These are phyloP conservation scores for Globomyces pollinis-pini DNA, from an alignment of 192 early-diverging fungal species.

Conservation along the genomic window DNA sequence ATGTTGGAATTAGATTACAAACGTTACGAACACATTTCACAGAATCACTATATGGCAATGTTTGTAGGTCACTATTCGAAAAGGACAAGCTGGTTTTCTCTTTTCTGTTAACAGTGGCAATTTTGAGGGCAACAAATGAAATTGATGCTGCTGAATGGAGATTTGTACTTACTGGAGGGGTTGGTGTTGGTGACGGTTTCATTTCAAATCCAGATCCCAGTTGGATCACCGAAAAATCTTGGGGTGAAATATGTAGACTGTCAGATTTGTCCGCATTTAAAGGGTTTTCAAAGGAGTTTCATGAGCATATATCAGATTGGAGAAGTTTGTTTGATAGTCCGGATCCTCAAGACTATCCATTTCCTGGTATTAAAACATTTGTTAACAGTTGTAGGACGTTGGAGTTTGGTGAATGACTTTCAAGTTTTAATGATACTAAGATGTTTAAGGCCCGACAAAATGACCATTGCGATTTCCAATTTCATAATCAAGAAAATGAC, in stretches of 20 bases:
- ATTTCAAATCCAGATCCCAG: constrained; percentile 36
- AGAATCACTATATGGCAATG: constrained; percentile 47
- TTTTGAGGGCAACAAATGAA: constrained; percentile 39
- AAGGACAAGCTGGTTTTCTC: constrained; percentile 60
- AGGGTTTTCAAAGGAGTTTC: constrained; percentile 29
- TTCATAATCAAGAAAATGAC: constrained; percentile 54
- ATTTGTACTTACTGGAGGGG: constrained; percentile 50
- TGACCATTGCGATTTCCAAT: constrained; percentile 36
- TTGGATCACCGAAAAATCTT: constrained; percentile 47
- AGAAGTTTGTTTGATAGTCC: constrained; percentile 39
- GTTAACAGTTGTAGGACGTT: too few species aligned
- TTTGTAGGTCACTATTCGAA: constrained; percentile 56
- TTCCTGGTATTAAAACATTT: too few species aligned
- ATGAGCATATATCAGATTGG: constrained; percentile 32
- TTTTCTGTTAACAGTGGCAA: constrained; percentile 44
- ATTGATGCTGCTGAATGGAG: constrained; percentile 44
- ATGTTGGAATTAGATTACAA: constrained; percentile 32
- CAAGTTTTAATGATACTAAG: constrained; percentile 43
- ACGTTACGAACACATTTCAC: constrained; percentile 50
- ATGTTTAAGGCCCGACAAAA: constrained; percentile 49
- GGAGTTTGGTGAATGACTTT: constrained; percentile 39
- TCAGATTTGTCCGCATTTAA: constrained; percentile 31
- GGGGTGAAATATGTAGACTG: constrained; percentile 43
- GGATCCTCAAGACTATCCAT: constrained; percentile 33
- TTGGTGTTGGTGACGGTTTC: constrained; percentile 24